phyloP scores from a whole-genome alignment of 169 alveolate species.

The Cryptosporidium tyzzeri region DNA sequence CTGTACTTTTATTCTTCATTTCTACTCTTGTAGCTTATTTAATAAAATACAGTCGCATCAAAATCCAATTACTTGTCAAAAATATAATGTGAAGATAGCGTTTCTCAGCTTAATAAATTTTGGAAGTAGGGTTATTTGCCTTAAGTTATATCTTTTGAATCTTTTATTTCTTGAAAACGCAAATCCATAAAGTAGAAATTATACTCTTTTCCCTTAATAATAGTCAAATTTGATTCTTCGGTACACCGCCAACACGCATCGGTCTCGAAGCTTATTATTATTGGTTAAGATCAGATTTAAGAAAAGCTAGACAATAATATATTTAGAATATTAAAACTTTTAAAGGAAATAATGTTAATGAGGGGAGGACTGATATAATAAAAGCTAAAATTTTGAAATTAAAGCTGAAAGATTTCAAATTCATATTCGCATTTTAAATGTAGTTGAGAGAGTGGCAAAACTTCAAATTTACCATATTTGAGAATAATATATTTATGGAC shows the following conservation, averaged over 20 bases:
- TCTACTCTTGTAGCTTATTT: neutral
- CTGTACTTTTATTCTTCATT: neutral
- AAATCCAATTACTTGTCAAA: neutral
- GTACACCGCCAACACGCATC: neutral
- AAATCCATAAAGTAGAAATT: neutral
- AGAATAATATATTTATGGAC: too few relatives aligned
- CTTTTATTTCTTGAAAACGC: neutral
- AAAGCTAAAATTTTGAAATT: neutral
- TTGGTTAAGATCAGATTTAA: neutral
- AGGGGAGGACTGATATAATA: neutral
- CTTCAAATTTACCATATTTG: neutral
- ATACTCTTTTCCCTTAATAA: neutral
- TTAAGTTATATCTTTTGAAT: neutral
- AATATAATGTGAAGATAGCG: neutral
- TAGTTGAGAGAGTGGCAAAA: neutral
- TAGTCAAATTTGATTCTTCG: conserved; percentile 16
- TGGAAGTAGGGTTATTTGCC: neutral
- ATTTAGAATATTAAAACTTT: too few relatives aligned
- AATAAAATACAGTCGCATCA: neutral
- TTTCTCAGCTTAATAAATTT: neutral
- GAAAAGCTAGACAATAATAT: neutral
- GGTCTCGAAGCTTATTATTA: neutral
- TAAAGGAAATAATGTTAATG: neutral
- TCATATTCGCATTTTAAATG: neutral
- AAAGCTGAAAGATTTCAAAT: neutral